Evolutionary conservation across 495 filamentous ascomycete genomes (phyloP), one percentile per base, ranked within the genome.

Genomic region (Pseudotulostoma volvatum): DNA sequence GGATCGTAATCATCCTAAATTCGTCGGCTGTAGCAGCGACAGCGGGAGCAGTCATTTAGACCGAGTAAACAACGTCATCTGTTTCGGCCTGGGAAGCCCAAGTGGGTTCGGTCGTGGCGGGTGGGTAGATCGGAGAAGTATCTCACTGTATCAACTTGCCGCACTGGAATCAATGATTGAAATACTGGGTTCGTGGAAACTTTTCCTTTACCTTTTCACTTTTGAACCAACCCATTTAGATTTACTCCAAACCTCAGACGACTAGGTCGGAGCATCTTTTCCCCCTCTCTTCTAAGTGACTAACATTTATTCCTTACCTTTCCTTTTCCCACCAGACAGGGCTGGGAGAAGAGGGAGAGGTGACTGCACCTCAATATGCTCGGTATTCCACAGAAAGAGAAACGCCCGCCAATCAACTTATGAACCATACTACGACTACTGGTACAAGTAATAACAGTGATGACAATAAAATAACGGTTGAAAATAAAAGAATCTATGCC

Each of bases 81-180:
- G 63, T 37, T 56, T 76, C n/a, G 72, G 72, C 9, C 55, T 76
- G 2, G 71, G 72, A 0, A 74, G 69, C 43, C 52, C 59, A 8
- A 67, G 64, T 20, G 60, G 64, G 3, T 62, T 65, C 38, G 44
- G 61, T 33, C 57, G 60, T 19, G 61, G 54, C 21, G 60, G 63
- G 9, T 65, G 63, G 63, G 60, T 67, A 18, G 63, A 67, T 50
- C 54, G 63, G 2, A 41, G 63, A 13, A 47, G 34, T 34, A 57
- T 67, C 2, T 63, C 64, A 4, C 53, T 66, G 37, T 68, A 63
- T 41, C 78, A 86, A 49, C 64, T 83, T 5, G 76, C 67, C 2
- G 78, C 76, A 11, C 59, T 86, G 39, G 54, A n/a, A 55, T 81
- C 1, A 56, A 74, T 25, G 51, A 66, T 33, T 41, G 32, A 33